Base-by-base conservation (phyloP, 2,329 filamentous ascomycete genomes). In the Aspergillus sp. region DNA sequence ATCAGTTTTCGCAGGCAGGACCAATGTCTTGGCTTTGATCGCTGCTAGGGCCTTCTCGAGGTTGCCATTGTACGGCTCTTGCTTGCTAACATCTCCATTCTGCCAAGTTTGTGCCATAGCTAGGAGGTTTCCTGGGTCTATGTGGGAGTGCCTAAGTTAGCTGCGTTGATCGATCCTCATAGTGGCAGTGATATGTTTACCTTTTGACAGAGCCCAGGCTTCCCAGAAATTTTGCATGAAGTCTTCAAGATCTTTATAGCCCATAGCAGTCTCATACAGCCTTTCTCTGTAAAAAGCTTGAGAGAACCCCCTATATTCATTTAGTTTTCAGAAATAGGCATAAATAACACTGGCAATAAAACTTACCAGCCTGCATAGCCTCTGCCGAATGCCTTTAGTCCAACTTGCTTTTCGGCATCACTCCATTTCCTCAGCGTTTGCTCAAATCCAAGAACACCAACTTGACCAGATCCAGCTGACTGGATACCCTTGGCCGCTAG, bases 51-150 rank as follows among this genome's bases (percentile, higher is more conserved):
- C 86, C 53, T 82, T 81, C 58, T 82, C 81, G 62, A 91, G 88
- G 61, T 89, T 76, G 1, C 84, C 86, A 58, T 87, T 82, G 62
- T 90, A 92, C 3, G 85, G 87, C 55, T 86, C 80, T 66, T 91
- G 88, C 5, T 83, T 74, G 4, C 88, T 90, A 50, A 85, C 82
- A 66, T 93, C 89, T 1, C 83, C 90, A 5, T 84, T 81, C 71
- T 93, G 90, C 90, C 90, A 95, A 0, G 89, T 92, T 35, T 88
- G 82, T 4, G 91, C 76, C 90, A 92, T 91, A 1, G 83, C 82
- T 0, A 92, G 77, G 69, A 92, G 78, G 60, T 92, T 90, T 64
- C 91, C 88, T 0, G 90, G 89, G 63, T 91, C 87, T 81, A 64
- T 25, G 8, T 25, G 8, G 33, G 23, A 37, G 25, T 12, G 15